Evolutionary conservation across 2,329 filamentous ascomycete genomes (phyloP).

Genomic region (Ophiostoma australiae): DNA sequence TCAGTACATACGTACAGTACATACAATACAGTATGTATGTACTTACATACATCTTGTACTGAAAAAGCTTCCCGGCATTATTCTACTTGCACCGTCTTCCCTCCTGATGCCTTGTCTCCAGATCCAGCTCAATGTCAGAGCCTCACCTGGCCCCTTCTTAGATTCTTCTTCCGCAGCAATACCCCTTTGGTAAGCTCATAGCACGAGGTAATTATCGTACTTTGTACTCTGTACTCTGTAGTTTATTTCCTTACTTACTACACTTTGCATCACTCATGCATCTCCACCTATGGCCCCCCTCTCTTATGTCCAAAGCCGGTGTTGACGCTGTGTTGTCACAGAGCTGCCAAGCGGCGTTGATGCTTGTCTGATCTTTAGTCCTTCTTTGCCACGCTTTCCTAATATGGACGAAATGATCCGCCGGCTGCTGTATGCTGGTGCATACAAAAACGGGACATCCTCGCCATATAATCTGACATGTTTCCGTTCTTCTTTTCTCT

Average conservation of each 20-base stretch:
- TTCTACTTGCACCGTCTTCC: background rate
- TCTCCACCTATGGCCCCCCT: background rate
- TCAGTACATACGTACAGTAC: too few species aligned
- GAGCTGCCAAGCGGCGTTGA: conserved; percentile 4
- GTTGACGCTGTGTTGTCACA: background rate
- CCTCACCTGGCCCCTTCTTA: background rate
- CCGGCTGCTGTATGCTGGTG: background rate
- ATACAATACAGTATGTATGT: too few species aligned
- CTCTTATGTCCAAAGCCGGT: background rate
- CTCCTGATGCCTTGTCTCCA: background rate
- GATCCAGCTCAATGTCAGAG: conserved; percentile 11
- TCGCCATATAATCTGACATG: background rate
- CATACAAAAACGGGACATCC: conserved; percentile 4
- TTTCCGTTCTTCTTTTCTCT: conserved; percentile 1
- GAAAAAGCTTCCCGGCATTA: background rate
- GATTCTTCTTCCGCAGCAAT: background rate
- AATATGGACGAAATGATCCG: background rate
- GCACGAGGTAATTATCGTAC: too few species aligned
- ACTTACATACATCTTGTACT: background rate
- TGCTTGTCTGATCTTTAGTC: conserved; percentile 10
- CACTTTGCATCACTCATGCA: background rate
- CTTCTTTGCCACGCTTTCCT: background rate
- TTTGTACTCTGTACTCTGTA: too few species aligned
- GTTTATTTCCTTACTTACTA: background rate
- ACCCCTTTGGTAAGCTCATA: background rate